Evolutionary conservation across 148 eudicot genomes (phyloP), one percentile per base, ranked within the genome.

Genomic region (Dysphania ambrosioides): DNA sequence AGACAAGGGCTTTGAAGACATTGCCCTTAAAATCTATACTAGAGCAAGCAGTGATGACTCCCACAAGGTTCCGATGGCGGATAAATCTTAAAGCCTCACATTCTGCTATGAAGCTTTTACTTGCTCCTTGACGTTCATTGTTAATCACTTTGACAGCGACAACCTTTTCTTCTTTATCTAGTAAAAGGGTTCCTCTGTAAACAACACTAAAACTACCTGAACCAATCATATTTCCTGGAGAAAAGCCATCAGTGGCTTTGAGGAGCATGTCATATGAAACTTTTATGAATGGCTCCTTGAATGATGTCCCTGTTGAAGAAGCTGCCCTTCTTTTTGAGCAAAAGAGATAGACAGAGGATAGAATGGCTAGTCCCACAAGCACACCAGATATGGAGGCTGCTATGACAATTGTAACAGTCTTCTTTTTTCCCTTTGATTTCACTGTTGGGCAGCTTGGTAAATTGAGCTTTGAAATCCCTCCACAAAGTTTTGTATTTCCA

Each of bases 401-500:
- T 3, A 70, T 59, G 19, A 70, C 16, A 38, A 68, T 35, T 59
- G 40, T 5, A 58, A 1, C 36, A 15, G n/a, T 18, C 23, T 16
- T 56, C 19, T 27, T 72, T 61, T 29, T 66, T 10, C 24, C 29
- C 61, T 29, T 42, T 5, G 71, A 27, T 12, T 24, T 3, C 0
- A 23, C 21, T 24, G 11, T 58, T 0, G 31, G 30, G 60, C 83
- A 81, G 44, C 6, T 36, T 66, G 80, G 80, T 15, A 81, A 24
- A 0, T 72, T 51, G 24, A 77, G 71, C 30, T 61, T 8, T 2
- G 68, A 32, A 8, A 73, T 67, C 8, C 77, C 80, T 47, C 83
- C 83, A 73, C 83, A 81, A 5, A 81, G 83, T 19, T 44, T 62
- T 6, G 1, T 23, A 31, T 81, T 77, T 26, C 83, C 80, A 24